Evolutionary conservation across 2,329 filamentous ascomycete species (phyloP).

Genomic region (Cercospora janseana): DNA sequence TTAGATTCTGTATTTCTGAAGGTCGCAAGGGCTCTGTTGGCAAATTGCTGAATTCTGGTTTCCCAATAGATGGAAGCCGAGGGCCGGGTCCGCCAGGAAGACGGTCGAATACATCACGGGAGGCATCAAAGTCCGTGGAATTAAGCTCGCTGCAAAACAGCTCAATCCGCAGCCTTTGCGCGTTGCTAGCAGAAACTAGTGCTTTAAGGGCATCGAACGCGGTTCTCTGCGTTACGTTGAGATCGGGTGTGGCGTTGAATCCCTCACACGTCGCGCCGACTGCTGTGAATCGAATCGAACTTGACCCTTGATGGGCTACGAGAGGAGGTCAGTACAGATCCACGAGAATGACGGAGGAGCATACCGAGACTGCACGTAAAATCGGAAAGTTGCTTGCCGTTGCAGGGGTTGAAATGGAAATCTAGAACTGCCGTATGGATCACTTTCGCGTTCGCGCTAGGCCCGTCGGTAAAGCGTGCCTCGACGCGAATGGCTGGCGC

Average conservation of each 20-base stretch:
- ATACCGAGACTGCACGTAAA: background rate
- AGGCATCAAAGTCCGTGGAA: too few relatives aligned
- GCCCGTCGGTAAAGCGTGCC: background rate
- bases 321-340: background rate
- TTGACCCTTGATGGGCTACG: background rate
- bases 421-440: conserved; percentile 2
- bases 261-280: background rate
- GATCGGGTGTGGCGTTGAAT: background rate
- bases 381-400: conserved; percentile 1
- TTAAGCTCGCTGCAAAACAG: too few relatives aligned
- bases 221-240: too few relatives aligned
- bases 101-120: too few relatives aligned
- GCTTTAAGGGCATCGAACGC: too few relatives aligned
- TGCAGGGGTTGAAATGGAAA: conserved; percentile 5
- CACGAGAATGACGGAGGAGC: background rate
- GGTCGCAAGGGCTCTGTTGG: too few relatives aligned
- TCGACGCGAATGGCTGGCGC: conserved; percentile 1
- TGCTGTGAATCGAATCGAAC: background rate
- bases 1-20: too few relatives aligned
- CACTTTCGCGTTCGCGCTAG: background rate
- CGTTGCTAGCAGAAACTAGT: too few relatives aligned
- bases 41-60: too few relatives aligned
- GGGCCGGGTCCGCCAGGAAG: too few relatives aligned
- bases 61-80: too few relatives aligned
- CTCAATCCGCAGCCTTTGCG: too few relatives aligned